Evolutionary conservation across 1,284 basidiomycete genomes (phyloP).

Genomic region (Agroathelia rolfsii): DNA sequence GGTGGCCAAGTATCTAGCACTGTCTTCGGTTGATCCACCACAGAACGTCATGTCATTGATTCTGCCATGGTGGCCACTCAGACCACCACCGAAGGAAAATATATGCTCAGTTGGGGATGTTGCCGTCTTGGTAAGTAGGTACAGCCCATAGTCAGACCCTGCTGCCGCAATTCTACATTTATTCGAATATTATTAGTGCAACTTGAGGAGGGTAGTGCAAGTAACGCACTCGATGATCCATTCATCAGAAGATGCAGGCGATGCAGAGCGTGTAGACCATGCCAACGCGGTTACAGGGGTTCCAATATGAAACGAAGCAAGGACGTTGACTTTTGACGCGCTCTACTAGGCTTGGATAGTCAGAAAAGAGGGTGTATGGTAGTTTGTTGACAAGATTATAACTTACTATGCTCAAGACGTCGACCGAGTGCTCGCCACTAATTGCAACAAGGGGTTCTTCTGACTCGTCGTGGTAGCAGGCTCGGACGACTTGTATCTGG

Average conservation of each 20-base stretch:
- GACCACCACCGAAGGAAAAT: slow-evolving; percentile 64
- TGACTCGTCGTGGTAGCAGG: slow-evolving; percentile 54
- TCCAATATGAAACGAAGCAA: slow-evolving; percentile 71
- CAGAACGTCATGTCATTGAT: slow-evolving; percentile 70
- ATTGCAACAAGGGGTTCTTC: slow-evolving; percentile 60
- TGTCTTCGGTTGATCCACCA: slow-evolving; percentile 56
- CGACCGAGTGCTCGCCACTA: slow-evolving; percentile 60
- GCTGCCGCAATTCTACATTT: slow-evolving; percentile 52
- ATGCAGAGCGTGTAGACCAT: slow-evolving; percentile 61
- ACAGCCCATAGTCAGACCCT: slow-evolving; percentile 55
- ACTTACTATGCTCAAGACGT: slow-evolving; percentile 55
- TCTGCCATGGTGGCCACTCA: slow-evolving; percentile 66
- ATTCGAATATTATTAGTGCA: slow-evolving; percentile 7
- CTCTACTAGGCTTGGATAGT: slow-evolving; percentile 20
- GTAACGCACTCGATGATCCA: slow-evolving; percentile 70
- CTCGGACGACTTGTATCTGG: slow-evolving; percentile 47
- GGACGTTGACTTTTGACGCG: slow-evolving; percentile 28
- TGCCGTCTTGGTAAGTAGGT: slow-evolving; percentile 50
- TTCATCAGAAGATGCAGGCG: slow-evolving; percentile 49
- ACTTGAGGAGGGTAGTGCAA: slow-evolving; percentile 2
- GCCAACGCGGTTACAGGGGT: slow-evolving; percentile 62
- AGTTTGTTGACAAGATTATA: slow-evolving; percentile 10
- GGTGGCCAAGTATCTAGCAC: slow-evolving; percentile 63
- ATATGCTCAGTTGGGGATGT: slow-evolving; percentile 39
- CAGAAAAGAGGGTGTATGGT: slow-evolving; percentile 9